Conservation (phyloP, 768 basidiomycete genomes). For the Tremella yokohamensis region DNA sequence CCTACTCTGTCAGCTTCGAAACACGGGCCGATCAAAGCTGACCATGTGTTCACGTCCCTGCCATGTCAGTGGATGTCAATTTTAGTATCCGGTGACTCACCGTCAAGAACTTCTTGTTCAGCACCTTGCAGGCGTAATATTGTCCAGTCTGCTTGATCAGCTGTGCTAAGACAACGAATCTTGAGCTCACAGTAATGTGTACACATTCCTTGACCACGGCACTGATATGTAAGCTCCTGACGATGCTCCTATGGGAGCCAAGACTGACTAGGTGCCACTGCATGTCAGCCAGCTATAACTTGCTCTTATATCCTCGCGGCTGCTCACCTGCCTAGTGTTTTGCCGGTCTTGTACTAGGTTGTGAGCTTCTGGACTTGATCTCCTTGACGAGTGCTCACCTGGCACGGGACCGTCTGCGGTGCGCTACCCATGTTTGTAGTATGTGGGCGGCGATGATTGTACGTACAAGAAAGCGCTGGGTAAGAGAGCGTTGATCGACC, state of each 20-base stretch:
- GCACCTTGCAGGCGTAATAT: constrained; percentile 98
- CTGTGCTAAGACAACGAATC: neutral
- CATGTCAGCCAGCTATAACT: neutral
- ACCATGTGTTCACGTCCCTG: constrained; percentile 98
- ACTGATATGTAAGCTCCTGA: constrained; percentile 23
- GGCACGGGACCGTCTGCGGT: constrained; percentile 50
- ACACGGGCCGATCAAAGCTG: constrained; percentile 29
- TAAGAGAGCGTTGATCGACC: neutral
- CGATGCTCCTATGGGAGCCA: no score
- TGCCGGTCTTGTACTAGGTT: constrained; percentile 47
- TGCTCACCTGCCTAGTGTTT: constrained; percentile 47
- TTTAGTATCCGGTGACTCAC: no score
- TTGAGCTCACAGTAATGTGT: constrained; percentile 60
- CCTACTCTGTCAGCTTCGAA: constrained; percentile 55
- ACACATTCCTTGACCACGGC: constrained; percentile 67
- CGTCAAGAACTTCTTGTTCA: constrained; percentile 75
- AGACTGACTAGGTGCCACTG: neutral
- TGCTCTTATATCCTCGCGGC: no score
- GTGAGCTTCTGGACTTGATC: neutral
- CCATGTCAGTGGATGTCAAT: no score
- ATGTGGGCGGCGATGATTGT: neutral
- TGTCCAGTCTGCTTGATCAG: constrained; percentile 62
- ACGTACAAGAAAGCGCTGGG: no score
- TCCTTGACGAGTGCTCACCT: constrained; percentile 27
- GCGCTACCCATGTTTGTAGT: constrained; percentile 19